Percentiles rank a stretch among this genome's conserved stretches.
phyloP scores from a whole-genome alignment of 2,329 filamentous ascomycete genomes.

The Diplocarpon rosae region DNA sequence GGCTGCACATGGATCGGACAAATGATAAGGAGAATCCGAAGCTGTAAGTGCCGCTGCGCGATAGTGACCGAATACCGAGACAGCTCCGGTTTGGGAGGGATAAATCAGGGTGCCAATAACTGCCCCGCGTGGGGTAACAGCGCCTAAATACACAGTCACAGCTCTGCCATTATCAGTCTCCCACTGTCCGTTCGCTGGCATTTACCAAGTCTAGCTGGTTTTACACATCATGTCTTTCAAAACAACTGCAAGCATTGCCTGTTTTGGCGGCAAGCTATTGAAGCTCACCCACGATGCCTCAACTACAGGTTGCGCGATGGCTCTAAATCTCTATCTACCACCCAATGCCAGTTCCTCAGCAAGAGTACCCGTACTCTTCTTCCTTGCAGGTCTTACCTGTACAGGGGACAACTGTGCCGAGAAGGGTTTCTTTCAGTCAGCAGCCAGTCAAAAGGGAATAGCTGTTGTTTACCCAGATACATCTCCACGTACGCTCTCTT shows the following conservation, averaged over 20 bases:
- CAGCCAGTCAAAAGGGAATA: constrained; percentile 68
- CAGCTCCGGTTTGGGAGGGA: constrained; percentile 15
- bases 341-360: constrained; percentile 37
- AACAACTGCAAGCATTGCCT: constrained; percentile 79
- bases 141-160: too few species aligned
- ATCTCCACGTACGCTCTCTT: constrained; percentile 55
- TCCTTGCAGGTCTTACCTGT: constrained; percentile 89
- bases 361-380: constrained; percentile 80
- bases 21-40: constrained; percentile 10
- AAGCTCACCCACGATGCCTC: constrained; percentile 82
- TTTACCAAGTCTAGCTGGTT: too few species aligned
- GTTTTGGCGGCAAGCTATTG: constrained; percentile 86
- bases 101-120: too few species aligned
- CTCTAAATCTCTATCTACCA: constrained; percentile 84
- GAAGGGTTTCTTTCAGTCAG: constrained; percentile 83
- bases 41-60: not conserved
- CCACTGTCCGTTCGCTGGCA: too few species aligned
- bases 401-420: constrained; percentile 77
- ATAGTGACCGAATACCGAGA: constrained; percentile 17
- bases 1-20: not conserved
- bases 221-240: constrained; percentile 64
- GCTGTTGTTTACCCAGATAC: constrained; percentile 96
- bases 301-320: constrained; percentile 78
- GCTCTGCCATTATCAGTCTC: too few species aligned
- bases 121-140: too few species aligned